Evolutionary conservation across 441 rosid genomes (phyloP).

Genomic region (Eutrema salsugineum): DNA sequence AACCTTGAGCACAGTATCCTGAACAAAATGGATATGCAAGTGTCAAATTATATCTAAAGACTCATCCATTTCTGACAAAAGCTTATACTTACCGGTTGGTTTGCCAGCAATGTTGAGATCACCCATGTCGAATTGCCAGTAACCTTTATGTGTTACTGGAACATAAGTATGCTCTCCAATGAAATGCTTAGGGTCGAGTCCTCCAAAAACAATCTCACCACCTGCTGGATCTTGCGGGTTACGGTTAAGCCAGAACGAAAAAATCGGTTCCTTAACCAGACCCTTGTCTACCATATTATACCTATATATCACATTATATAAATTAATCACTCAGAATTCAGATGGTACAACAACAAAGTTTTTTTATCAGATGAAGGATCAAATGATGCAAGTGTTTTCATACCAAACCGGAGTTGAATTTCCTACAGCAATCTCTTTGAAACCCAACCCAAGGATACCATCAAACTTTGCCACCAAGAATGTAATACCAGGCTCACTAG

Average conservation of each 20-base stretch:
- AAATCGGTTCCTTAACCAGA: conserved; percentile 50
- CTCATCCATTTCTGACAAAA: not conserved
- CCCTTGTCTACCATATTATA: conserved; percentile 59
- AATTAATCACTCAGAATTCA: not conserved
- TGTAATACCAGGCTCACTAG: conserved; percentile 54
- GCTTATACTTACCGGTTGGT: conserved; percentile 53
- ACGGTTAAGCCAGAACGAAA: conserved; percentile 72
- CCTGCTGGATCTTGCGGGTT: conserved; percentile 48
- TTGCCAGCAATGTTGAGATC: conserved; percentile 53
- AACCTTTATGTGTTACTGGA: conserved; percentile 66
- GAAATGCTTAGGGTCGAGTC: conserved; percentile 49
- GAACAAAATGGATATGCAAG: conserved; percentile 10
- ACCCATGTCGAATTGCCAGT: conserved; percentile 79
- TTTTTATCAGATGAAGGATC: not conserved
- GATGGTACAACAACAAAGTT: not conserved
- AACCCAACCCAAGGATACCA: conserved; percentile 66
- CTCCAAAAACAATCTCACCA: conserved; percentile 70
- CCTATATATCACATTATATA: conserved; percentile 33
- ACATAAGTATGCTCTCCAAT: conserved; percentile 66
- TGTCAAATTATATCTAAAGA: not conserved
- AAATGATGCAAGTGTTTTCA: not conserved
- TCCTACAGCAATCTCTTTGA: conserved; percentile 56
- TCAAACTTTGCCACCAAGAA: conserved; percentile 68
- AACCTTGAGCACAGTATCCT: conserved; percentile 55
- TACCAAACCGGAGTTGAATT: conserved; percentile 64